A percentile compares a stretch with the other conserved stretches of the same genome.
Conservation (phyloP, 495 filamentous ascomycete genomes). For the Hypoxylon fuscum region DNA sequence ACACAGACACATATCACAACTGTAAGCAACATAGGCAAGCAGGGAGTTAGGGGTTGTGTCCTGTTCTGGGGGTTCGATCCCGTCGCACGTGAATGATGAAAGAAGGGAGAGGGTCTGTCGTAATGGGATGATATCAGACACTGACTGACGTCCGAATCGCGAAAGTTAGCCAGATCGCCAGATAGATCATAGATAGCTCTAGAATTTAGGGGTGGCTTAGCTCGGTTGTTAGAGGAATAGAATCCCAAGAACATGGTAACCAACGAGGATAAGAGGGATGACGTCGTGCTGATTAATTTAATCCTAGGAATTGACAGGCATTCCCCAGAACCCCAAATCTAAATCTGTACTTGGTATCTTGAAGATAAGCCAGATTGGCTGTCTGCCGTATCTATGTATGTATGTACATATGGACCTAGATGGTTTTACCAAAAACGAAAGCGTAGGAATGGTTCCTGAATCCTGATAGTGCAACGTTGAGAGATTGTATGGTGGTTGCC, state of each 20-base stretch:
- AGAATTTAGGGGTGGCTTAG: too few relatives aligned
- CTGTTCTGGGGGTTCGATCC: too few relatives aligned
- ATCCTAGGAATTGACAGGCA: slow-evolving; percentile 19
- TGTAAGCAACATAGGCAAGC: too few relatives aligned
- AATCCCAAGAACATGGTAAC: slow-evolving; percentile 30
- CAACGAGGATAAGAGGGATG: slow-evolving; percentile 13
- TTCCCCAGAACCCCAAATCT: slow-evolving; percentile 37
- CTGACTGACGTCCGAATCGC: too few relatives aligned
- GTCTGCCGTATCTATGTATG: not conserved
- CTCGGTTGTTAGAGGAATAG: not conserved
- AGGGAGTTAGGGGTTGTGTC: too few relatives aligned
- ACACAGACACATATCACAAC: too few relatives aligned
- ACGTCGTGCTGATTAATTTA: slow-evolving; percentile 32
- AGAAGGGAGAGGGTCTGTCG: too few relatives aligned
- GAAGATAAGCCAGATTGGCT: not conserved
- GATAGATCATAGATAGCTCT: too few relatives aligned
- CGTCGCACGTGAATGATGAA: too few relatives aligned
- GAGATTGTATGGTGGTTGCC: not conserved
- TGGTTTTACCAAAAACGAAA: not conserved
- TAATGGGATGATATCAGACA: too few relatives aligned
- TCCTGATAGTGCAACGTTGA: not conserved
- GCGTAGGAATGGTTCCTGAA: not conserved
- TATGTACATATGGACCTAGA: too few relatives aligned
- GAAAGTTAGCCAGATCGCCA: too few relatives aligned
- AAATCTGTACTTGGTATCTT: slow-evolving; percentile 1